These are phyloP conservation scores for Hypoxylon sp. DNA, from an alignment of 2,329 filamentous ascomycete species.

Conservation along the genomic window DNA sequence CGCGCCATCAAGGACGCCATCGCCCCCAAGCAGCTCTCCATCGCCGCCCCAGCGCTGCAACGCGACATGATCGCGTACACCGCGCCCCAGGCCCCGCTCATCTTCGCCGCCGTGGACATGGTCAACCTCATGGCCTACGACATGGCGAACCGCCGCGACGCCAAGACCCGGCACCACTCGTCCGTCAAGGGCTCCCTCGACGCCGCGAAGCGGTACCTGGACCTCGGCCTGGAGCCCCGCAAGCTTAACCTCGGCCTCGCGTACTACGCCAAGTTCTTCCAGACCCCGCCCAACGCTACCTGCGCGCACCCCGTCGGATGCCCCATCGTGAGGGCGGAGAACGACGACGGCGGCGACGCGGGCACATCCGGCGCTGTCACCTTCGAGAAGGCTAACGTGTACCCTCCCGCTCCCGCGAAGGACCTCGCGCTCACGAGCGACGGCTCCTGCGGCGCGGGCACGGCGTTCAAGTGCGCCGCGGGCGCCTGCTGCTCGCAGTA, in stretches of 20 bases:
- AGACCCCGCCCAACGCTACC: conserved; percentile 58
- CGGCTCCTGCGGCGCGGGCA: conserved; percentile 52
- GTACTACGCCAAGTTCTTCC: conserved; percentile 74
- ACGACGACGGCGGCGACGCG: conserved; percentile 67
- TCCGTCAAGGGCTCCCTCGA: conserved; percentile 65
- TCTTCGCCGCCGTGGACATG: conserved; percentile 71
- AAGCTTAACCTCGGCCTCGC: conserved; percentile 73
- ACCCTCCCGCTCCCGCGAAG: conserved; percentile 36
- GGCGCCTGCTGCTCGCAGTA: conserved; percentile 33
- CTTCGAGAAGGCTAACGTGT: conserved; percentile 57
- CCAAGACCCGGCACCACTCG: conserved; percentile 71
- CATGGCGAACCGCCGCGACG: conserved; percentile 76
- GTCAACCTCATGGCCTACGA: conserved; percentile 80
- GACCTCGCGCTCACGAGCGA: conserved; percentile 48
- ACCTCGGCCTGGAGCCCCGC: conserved; percentile 60
- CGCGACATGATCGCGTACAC: conserved; percentile 76
- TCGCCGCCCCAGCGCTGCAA: conserved; percentile 73
- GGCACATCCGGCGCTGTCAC: conserved; percentile 71
- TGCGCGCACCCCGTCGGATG: conserved; percentile 63
- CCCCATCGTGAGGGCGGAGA: conserved; percentile 66
- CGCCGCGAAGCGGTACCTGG: conserved; percentile 69
- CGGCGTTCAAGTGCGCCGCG: conserved; percentile 48
- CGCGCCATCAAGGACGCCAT: conserved; percentile 67
- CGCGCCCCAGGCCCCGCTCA: conserved; percentile 64
- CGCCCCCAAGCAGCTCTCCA: conserved; percentile 70